These are phyloP conservation scores for Xylaria intraflava DNA, from an alignment of 495 filamentous ascomycete genomes.

Conservation along the genomic window DNA sequence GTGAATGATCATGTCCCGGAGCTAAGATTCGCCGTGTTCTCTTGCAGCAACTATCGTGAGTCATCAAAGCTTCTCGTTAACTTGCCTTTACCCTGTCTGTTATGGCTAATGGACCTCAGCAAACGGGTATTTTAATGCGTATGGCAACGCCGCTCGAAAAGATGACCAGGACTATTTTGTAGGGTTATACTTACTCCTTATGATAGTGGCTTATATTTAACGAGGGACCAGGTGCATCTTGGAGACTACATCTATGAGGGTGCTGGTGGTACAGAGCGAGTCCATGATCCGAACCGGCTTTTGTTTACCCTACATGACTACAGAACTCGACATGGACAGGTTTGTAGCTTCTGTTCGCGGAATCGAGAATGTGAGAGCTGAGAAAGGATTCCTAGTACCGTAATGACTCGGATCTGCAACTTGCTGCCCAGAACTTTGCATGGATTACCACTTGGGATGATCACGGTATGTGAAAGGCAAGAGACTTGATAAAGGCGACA, in stretches of 20 bases:
- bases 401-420: constrained; percentile 54
- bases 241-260: constrained; percentile 67
- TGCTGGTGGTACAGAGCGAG: constrained; percentile 24
- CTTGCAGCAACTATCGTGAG: constrained; percentile 51
- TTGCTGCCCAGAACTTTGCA: constrained; percentile 51
- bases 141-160: constrained; percentile 58
- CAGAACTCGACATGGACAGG: constrained; percentile 38
- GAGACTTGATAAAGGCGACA: neutral
- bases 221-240: constrained; percentile 41
- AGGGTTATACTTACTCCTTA: neutral
- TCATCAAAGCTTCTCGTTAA: constrained; percentile 1
- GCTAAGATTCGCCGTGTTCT: constrained; percentile 50
- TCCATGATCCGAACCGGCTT: constrained; percentile 18
- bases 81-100: neutral
- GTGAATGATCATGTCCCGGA: constrained; percentile 33
- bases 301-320: constrained; percentile 51
- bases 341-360: neutral
- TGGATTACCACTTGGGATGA: constrained; percentile 71
- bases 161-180: constrained; percentile 59
- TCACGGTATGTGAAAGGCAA: constrained; percentile 35
- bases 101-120: constrained; percentile 19
- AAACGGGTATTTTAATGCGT: constrained; percentile 55
- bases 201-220: neutral
- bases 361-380: neutral
- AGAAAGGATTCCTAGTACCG: constrained; percentile 39